Percentiles rank a stretch among this genome's conserved stretches.
phyloP scores from a whole-genome alignment of 2,329 filamentous ascomycete species.

The Phoma sp. region DNA sequence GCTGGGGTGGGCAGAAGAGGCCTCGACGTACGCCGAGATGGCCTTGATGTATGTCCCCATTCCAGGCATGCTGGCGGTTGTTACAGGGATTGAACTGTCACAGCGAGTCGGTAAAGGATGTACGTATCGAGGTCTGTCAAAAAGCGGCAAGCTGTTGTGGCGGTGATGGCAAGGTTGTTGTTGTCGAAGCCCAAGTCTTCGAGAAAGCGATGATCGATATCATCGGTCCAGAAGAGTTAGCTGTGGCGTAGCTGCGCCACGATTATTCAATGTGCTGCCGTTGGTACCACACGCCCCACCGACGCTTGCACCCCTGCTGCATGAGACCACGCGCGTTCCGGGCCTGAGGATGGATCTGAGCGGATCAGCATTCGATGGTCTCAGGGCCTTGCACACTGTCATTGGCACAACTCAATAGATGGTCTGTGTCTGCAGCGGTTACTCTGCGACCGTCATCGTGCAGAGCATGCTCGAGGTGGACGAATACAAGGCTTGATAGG shows the following conservation, averaged over 20 bases:
- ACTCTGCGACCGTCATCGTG: conserved; percentile 32
- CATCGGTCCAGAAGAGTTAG: conserved; percentile 14
- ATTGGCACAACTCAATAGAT: conserved; percentile 21
- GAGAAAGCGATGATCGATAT: conserved; percentile 16
- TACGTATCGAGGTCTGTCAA: not conserved
- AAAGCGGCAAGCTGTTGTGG: not conserved
- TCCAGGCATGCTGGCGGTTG: conserved; percentile 32
- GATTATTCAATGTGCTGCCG: conserved; percentile 10
- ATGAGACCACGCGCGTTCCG: conserved; percentile 19
- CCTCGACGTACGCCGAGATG: conserved; percentile 39
- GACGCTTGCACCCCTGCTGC: conserved; percentile 13
- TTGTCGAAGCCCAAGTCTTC: conserved; percentile 8
- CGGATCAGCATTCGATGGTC: conserved; percentile 18
- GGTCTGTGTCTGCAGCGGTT: conserved; percentile 34
- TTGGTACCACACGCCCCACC: conserved; percentile 7
- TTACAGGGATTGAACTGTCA: not conserved
- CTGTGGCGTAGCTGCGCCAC: conserved; percentile 6
- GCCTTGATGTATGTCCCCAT: conserved; percentile 42
- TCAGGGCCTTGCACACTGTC: conserved; percentile 10
- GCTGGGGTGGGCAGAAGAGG: conserved; percentile 9
- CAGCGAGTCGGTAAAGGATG: not conserved
- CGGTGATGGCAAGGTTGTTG: conserved; percentile 8
- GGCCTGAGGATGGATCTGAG: conserved; percentile 19
- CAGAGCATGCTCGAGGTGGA: conserved; percentile 30
- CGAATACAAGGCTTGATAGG: conserved; percentile 22